Evolutionary conservation across 2,329 filamentous ascomycete genomes (phyloP), one percentile per base, ranked within the genome.

Genomic region (Alternaria angustiovoidea): DNA sequence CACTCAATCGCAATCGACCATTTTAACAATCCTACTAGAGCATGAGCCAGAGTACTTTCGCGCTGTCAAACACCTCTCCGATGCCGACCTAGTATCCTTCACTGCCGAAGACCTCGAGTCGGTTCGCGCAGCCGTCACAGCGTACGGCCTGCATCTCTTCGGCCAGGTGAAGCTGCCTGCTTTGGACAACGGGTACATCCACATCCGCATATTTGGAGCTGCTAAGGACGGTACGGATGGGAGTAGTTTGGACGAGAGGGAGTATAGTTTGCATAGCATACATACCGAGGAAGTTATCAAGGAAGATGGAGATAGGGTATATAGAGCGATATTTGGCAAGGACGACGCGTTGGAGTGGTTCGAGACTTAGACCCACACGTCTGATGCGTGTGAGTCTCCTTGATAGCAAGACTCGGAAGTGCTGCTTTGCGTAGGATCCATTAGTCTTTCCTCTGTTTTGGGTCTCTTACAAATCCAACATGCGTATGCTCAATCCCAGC

Each of bases 21-120:
- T 9, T 22, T 14, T 46, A 32, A 44, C 57, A 42, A 55, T 47
- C 8, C n/a, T 8, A 20, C 4, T 48, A 77, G 75, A 74, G 57
- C 76, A 80, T 57, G 76, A 78, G 49, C 73, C 75, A 7, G 73
- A 76, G 46, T 79, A 79, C 63, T 80, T 79, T 58, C 62, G 64
- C 39, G 65, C 69, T 6, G 75, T 79, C 52, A 81, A 81, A 46
- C 55, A 68, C 20, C 73, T 85, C 11, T 76, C 79, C 22, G 79
- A 82, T 49, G 68, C 73, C 11, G 73, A 78, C 0, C 69, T 78
- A 20, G 56, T 64, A 20, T 70, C 71, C 11, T 76, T 78, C 62
- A 61, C 67, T 2, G 46, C 67, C 24, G 56, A 54, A 14, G 66
- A 75, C 47, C 67, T 77, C 42, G 66, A 69, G 14, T 53, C 60